Conservation (phyloP, 2,329 filamentous ascomycete species). For the Fusarium euwallaceae region DNA sequence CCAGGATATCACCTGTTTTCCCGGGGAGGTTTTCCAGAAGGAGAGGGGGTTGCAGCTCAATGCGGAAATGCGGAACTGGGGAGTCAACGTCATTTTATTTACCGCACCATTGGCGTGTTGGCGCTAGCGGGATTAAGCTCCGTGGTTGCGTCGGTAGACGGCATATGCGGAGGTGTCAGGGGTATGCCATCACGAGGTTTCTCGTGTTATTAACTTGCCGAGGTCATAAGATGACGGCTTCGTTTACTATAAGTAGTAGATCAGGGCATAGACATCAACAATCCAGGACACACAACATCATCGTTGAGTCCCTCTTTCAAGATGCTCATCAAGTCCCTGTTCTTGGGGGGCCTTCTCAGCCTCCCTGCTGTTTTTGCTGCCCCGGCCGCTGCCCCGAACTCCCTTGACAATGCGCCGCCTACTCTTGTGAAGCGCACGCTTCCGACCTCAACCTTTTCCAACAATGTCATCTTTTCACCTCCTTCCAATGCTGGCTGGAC, state of each 20-base stretch:
- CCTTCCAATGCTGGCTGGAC: conserved; percentile 53
- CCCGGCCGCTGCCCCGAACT: conserved; percentile 27
- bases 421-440: conserved; percentile 27
- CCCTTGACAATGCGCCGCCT: conserved; percentile 4
- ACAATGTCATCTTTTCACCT: conserved; percentile 57
- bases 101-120: neutral
- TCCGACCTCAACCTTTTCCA: conserved; percentile 38
- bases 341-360: conserved; percentile 35
- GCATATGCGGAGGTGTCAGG: neutral
- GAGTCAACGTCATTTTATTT: neutral
- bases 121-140: conserved; percentile 1
- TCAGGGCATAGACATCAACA: neutral
- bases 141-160: neutral
- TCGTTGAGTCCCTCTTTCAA: neutral
- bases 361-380: conserved; percentile 33
- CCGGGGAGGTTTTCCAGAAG: neutral
- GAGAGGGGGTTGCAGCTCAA: neutral
- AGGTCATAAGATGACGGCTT: neutral
- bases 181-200: neutral
- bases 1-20: neutral
- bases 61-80: neutral
- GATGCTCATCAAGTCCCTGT: conserved; percentile 30
- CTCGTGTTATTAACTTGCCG: neutral
- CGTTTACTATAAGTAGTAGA: neutral
- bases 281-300: neutral